phyloP scores from a whole-genome alignment of 164 flowering plant species.

The Tetracentron sinense region DNA sequence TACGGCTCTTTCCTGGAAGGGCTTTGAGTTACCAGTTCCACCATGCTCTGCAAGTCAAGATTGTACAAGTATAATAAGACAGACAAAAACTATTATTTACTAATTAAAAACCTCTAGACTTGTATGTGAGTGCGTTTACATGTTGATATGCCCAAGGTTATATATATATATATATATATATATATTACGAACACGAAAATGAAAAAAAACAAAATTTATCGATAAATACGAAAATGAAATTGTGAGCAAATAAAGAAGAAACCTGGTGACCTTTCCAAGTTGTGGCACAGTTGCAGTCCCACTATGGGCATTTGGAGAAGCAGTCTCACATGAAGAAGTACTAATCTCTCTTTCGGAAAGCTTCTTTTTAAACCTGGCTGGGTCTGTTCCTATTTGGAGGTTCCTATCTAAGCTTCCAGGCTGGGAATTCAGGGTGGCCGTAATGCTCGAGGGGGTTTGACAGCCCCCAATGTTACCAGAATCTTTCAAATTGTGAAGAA shows the following conservation, averaged over 20 bases:
- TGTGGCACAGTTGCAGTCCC: constrained; percentile 17
- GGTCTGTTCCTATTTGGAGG: constrained; percentile 17
- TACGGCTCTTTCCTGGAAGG: constrained; percentile 21
- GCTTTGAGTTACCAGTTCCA: constrained; percentile 21
- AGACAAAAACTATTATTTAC: neutral
- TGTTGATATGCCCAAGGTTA: neutral
- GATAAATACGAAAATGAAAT: neutral
- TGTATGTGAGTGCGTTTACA: neutral
- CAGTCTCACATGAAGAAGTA: constrained; percentile 19
- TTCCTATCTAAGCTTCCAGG: constrained; percentile 19
- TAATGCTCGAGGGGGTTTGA: constrained; percentile 20
- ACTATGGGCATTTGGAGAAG: constrained; percentile 19
- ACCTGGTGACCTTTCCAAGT: constrained; percentile 29
- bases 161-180: no score
- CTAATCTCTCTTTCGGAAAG: constrained; percentile 11
- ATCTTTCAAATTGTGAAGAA: constrained; percentile 18
- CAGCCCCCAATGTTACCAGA: constrained; percentile 12
- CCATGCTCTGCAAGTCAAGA: constrained; percentile 17
- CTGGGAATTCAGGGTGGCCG: constrained; percentile 10
- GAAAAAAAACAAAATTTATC: no score
- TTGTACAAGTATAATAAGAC: neutral
- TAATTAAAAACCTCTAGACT: neutral
- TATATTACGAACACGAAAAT: neutral
- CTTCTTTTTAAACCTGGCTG: constrained; percentile 15
- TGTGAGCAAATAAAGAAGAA: neutral